phyloP scores from a whole-genome alignment of 2,329 filamentous ascomycete genomes.

The Penicillium hesseltinei region DNA sequence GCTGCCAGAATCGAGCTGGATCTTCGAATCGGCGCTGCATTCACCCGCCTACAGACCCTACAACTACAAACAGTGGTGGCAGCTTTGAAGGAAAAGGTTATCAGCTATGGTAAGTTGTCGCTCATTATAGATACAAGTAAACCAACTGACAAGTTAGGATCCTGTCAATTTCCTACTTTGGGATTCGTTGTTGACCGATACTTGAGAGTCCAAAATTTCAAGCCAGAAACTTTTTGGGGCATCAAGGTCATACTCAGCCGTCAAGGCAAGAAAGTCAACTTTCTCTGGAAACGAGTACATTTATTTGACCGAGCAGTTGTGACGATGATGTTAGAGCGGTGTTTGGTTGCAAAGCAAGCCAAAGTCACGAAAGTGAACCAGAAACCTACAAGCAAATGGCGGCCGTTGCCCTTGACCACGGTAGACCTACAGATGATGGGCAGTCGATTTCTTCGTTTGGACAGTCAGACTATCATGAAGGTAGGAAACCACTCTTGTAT shows the following conservation, averaged over 20 bases:
- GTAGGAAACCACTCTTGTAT: conserved; percentile 34
- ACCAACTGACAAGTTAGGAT: conserved; percentile 52
- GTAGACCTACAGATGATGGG: conserved; percentile 97
- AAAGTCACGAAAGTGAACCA: conserved; percentile 82
- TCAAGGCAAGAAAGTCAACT: conserved; percentile 75
- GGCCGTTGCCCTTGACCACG: conserved; percentile 87
- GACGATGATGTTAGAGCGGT: conserved; percentile 80
- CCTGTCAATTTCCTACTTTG: conserved; percentile 94
- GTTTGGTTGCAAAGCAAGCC: conserved; percentile 71
- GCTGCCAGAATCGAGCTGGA: conserved; percentile 88
- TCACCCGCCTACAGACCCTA: conserved; percentile 82
- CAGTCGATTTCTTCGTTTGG: conserved; percentile 83
- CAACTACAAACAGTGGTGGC: conserved; percentile 71
- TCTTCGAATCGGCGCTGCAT: conserved; percentile 85
- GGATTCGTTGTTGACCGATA: conserved; percentile 97
- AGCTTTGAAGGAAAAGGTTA: conserved; percentile 61
- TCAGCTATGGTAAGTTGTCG: conserved; percentile 71
- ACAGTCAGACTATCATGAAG: conserved; percentile 84
- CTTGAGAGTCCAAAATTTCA: conserved; percentile 88
- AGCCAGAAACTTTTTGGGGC: conserved; percentile 87
- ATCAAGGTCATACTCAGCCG: conserved; percentile 81
- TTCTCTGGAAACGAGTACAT: conserved; percentile 76
- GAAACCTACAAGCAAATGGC: conserved; percentile 91
- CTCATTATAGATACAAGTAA: background rate
- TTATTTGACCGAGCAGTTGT: conserved; percentile 86